These are phyloP conservation scores for Aspergillus versicolor DNA, from an alignment of 2,329 filamentous ascomycete genomes.

Conservation along the genomic window DNA sequence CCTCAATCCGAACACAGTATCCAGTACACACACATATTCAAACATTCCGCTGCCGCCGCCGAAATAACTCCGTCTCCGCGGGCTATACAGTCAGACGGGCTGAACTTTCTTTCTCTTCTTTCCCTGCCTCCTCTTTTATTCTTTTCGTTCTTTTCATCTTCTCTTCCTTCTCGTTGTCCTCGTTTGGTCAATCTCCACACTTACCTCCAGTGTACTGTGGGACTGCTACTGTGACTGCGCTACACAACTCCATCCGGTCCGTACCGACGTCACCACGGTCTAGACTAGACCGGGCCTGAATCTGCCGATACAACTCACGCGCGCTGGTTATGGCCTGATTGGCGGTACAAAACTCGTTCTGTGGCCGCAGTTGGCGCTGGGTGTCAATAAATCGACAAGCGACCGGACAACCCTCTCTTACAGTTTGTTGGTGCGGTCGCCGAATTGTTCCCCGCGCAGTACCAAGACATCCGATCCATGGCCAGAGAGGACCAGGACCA, in stretches of 20 bases:
- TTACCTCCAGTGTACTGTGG: too few relatives aligned
- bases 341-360: not conserved
- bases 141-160: not conserved
- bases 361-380: not conserved
- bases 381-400: not conserved
- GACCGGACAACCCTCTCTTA: not conserved
- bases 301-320: not conserved
- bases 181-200: not conserved
- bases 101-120: not conserved
- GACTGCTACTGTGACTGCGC: too few relatives aligned
- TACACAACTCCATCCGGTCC: too few relatives aligned
- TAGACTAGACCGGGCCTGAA: not conserved
- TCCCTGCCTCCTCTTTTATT: not conserved
- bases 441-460: not conserved
- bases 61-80: not conserved
- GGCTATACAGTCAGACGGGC: not conserved
- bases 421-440: not conserved
- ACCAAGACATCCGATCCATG: slow-evolving; percentile 9
- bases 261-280: not conserved
- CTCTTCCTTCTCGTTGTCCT: not conserved
- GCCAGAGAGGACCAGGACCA: slow-evolving; percentile 18
- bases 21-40: too few relatives aligned
- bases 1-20: not conserved
- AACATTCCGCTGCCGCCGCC: too few relatives aligned
- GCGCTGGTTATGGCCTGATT: not conserved